Evolutionary conservation across 2,329 filamentous ascomycete species (phyloP).

Genomic region (Aphanoascus verrucosus): DNA sequence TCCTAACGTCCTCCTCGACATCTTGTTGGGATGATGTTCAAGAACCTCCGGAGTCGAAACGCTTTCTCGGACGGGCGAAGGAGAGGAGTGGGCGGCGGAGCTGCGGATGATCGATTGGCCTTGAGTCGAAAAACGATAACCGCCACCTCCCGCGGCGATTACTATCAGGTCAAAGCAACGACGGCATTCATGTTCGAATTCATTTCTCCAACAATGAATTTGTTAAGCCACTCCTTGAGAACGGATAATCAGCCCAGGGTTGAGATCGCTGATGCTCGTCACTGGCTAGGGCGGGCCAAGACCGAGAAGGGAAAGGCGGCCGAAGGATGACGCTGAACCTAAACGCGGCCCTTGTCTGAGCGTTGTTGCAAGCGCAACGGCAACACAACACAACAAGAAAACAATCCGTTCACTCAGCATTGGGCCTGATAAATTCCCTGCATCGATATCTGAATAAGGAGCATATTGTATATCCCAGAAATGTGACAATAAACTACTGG

Average conservation of each 20-base stretch:
- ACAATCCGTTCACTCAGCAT: too few species aligned
- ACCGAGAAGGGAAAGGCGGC: conserved; percentile 2
- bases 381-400: not conserved
- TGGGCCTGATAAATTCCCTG: too few species aligned
- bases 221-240: not conserved
- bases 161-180: not conserved
- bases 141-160: conserved; percentile 2
- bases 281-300: not conserved
- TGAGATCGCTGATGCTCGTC: not conserved
- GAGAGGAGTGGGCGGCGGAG: not conserved
- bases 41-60: not conserved
- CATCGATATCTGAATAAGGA: too few species aligned
- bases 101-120: not conserved
- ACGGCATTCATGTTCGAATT: not conserved
- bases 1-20: conserved; percentile 79
- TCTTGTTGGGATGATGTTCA: conserved; percentile 31
- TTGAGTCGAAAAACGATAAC: not conserved
- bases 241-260: not conserved
- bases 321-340: not conserved
- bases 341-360: not conserved
- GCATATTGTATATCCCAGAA: too few species aligned
- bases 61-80: conserved; percentile 10
- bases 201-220: not conserved
- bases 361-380: not conserved
- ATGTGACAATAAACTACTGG: too few species aligned